These are phyloP conservation scores for Cladophialophora yegresii DNA, from an alignment of 2,329 filamentous ascomycete genomes.

Conservation along the genomic window DNA sequence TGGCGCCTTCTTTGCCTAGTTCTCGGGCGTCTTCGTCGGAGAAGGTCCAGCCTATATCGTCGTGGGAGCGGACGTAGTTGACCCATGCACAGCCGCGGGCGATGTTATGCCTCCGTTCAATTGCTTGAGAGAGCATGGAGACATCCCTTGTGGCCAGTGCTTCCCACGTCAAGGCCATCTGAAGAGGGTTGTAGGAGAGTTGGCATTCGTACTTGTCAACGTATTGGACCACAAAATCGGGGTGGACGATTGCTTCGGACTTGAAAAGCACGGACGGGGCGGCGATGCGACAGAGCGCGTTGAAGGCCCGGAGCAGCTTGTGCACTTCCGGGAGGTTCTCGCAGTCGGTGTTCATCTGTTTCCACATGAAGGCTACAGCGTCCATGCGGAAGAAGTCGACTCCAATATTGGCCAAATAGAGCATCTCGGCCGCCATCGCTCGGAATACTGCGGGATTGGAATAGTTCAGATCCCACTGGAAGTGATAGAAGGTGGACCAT, in stretches of 20 bases:
- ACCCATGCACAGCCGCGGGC: conserved; percentile 35
- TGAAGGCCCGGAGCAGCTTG: conserved; percentile 36
- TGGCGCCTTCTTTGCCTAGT: conserved; percentile 31
- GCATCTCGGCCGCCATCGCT: conserved; percentile 35
- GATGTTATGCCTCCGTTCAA: conserved; percentile 35
- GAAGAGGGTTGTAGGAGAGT: conserved; percentile 34
- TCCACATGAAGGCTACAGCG: conserved; percentile 37
- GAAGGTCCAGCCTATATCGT: conserved; percentile 36
- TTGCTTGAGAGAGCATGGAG: conserved; percentile 34
- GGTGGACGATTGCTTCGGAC: conserved; percentile 35
- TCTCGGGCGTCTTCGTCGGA: conserved; percentile 34
- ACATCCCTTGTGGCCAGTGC: conserved; percentile 33
- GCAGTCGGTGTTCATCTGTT: conserved; percentile 36
- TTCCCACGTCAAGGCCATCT: conserved; percentile 36
- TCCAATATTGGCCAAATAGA: conserved; percentile 35
- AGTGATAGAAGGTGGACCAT: conserved; percentile 36
- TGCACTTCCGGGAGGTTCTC: conserved; percentile 36
- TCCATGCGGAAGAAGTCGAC: conserved; percentile 37
- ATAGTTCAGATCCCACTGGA: conserved; percentile 36
- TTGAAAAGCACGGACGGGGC: conserved; percentile 36
- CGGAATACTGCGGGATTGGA: conserved; percentile 35
- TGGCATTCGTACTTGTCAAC: conserved; percentile 36
- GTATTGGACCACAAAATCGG: conserved; percentile 35
- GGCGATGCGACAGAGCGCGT: conserved; percentile 34
- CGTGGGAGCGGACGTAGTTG: conserved; percentile 35